Conservation (phyloP, 192 early-diverging fungal genomes). For the Podila epicladia region DNA sequence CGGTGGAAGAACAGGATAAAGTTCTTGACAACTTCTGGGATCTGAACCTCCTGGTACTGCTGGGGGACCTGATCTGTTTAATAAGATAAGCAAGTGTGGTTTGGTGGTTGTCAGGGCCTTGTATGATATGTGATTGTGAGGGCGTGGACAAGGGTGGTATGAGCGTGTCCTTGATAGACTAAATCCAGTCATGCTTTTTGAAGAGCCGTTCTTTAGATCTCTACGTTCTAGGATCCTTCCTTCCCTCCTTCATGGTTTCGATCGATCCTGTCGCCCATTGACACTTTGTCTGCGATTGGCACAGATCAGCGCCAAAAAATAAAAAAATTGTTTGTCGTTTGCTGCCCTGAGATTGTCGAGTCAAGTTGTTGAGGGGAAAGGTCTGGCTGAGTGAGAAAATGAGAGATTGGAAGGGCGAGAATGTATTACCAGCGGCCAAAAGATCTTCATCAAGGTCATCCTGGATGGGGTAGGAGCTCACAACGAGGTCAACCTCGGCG, state of each 20-base stretch:
- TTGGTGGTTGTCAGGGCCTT: too few species aligned
- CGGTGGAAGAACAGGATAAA: slow-evolving; percentile 87
- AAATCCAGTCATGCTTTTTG: too few species aligned
- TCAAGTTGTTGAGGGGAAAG: not conserved
- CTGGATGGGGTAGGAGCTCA: slow-evolving; percentile 51
- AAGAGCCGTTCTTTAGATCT: too few species aligned
- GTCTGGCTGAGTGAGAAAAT: not conserved
- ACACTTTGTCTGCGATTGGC: too few species aligned
- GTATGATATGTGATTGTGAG: too few species aligned
- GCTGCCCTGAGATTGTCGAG: slow-evolving; percentile 3
- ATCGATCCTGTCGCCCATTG: too few species aligned
- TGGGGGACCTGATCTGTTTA: slow-evolving; percentile 40
- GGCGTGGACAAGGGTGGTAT: too few species aligned
- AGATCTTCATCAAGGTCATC: slow-evolving; percentile 53
- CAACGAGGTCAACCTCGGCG: slow-evolving; percentile 52
- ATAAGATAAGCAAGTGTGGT: too few species aligned
- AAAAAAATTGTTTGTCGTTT: not conserved
- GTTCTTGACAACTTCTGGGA: slow-evolving; percentile 87
- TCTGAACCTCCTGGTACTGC: slow-evolving; percentile 61
- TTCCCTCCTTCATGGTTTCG: too few species aligned
- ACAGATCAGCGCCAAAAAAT: too few species aligned
- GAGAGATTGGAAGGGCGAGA: not conserved
- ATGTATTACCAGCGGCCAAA: slow-evolving; percentile 49
- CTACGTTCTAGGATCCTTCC: too few species aligned
- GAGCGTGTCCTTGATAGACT: too few species aligned